Evolutionary conservation across 176 grass and related monocot genomes (phyloP).

Genomic region (Bromus sterilis): DNA sequence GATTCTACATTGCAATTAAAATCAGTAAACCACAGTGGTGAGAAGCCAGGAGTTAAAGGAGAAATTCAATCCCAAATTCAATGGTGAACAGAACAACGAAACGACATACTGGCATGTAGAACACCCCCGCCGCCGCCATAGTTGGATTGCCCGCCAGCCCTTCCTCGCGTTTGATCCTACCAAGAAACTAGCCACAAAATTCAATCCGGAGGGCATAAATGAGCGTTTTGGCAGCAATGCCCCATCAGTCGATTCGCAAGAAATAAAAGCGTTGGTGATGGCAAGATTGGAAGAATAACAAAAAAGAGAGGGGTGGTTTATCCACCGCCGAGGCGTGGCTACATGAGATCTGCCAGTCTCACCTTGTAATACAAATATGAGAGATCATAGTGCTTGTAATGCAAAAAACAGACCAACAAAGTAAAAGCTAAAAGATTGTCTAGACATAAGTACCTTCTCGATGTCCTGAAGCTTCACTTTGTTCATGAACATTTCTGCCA

Average conservation of each 20-base stretch:
- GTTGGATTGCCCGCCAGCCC: slow-evolving; percentile 44
- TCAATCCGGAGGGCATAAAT: neutral
- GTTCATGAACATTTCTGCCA: slow-evolving; percentile 83
- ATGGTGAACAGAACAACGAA: neutral
- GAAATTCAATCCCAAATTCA: neutral
- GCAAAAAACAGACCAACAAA: too few species aligned
- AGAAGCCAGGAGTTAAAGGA: neutral
- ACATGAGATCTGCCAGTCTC: slow-evolving; percentile 32
- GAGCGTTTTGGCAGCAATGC: slow-evolving; percentile 9
- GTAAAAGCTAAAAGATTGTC: too few species aligned
- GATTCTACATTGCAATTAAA: slow-evolving; percentile 41
- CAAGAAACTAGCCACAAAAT: neutral
- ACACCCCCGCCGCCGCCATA: slow-evolving; percentile 52
- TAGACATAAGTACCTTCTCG: too few species aligned
- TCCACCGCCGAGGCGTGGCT: neutral
- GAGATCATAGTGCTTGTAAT: too few species aligned
- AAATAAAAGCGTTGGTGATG: neutral
- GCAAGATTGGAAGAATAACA: neutral
- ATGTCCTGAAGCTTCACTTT: slow-evolving; percentile 94
- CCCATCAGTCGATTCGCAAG: neutral
- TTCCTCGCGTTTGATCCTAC: slow-evolving; percentile 48
- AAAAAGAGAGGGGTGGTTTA: neutral
- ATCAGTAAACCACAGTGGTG: neutral
- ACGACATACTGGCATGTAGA: slow-evolving; percentile 47
- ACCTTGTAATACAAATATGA: too few species aligned